Conservation (phyloP, 2,329 filamentous ascomycete species). For the Apiospora marii region DNA sequence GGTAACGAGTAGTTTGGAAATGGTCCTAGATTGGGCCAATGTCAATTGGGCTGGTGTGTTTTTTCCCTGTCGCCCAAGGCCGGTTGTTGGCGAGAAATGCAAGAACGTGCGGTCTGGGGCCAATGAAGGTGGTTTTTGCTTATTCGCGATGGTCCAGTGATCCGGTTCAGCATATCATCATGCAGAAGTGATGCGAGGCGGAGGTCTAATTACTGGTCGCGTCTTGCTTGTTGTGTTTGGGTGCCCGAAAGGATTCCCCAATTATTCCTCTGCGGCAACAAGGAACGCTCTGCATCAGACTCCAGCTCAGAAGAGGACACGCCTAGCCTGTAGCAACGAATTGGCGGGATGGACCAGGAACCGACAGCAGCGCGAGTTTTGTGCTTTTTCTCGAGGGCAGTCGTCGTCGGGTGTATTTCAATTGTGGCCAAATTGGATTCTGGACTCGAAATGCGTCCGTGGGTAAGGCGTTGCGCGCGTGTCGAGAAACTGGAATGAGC, state of each 20-base stretch:
- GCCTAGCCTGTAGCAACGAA: constrained; percentile 4
- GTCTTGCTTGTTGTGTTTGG: constrained; percentile 24
- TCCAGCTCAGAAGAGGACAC: not conserved
- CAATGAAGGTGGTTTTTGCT: constrained; percentile 22
- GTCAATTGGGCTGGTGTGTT: constrained; percentile 9
- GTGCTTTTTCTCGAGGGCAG: not conserved
- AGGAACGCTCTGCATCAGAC: constrained; percentile 13
- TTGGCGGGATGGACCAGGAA: not conserved
- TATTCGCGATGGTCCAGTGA: constrained; percentile 26
- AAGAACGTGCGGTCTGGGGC: constrained; percentile 16
- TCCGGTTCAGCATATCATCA: constrained; percentile 24
- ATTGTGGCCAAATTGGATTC: constrained; percentile 6
- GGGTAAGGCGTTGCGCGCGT: constrained; percentile 15
- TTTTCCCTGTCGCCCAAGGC: constrained; percentile 7
- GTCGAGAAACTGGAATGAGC: constrained; percentile 17
- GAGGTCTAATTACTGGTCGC: constrained; percentile 22
- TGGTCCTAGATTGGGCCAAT: constrained; percentile 17
- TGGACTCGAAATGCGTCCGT: constrained; percentile 8
- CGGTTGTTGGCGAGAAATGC: constrained; percentile 13
- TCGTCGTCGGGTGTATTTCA: constrained; percentile 12
- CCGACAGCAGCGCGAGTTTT: not conserved
- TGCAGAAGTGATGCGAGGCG: constrained; percentile 22
- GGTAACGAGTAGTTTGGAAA: constrained; percentile 10
- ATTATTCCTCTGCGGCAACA: constrained; percentile 12
- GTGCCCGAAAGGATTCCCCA: constrained; percentile 7